Evolutionary conservation across 306 rosid species (phyloP).

Genomic region (Styphnolobium japonicum): DNA sequence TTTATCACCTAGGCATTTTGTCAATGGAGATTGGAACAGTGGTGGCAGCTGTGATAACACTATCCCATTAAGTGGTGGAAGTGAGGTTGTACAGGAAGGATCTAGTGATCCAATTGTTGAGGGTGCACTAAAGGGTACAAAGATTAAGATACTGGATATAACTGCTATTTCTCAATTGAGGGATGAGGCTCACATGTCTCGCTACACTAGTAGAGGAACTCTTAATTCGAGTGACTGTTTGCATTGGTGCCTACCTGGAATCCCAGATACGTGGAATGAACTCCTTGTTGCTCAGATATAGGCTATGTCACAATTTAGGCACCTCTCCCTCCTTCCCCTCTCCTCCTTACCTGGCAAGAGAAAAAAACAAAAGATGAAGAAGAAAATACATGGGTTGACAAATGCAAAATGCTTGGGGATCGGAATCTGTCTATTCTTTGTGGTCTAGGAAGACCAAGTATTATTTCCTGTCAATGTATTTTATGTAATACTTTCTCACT

Average conservation of each 20-base stretch:
- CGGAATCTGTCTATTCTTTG: slow-evolving; percentile 13
- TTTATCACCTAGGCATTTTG: slow-evolving; percentile 81
- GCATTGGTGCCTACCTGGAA: slow-evolving; percentile 94
- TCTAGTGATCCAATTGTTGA: slow-evolving; percentile 59
- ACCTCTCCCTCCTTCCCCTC: background rate
- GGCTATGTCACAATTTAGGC: slow-evolving; percentile 4
- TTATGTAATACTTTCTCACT: background rate
- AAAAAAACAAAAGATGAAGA: no score
- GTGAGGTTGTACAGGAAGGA: slow-evolving; percentile 60
- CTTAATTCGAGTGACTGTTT: slow-evolving; percentile 70
- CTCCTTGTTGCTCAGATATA: slow-evolving; percentile 79
- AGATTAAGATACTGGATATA: slow-evolving; percentile 72
- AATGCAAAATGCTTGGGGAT: background rate
- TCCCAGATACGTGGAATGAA: slow-evolving; percentile 96
- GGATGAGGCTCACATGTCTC: slow-evolving; percentile 93
- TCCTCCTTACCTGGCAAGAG: background rate
- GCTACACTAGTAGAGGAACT: slow-evolving; percentile 56
- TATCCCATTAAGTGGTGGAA: slow-evolving; percentile 62
- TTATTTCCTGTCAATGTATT: background rate
- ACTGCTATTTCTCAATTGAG: slow-evolving; percentile 82
- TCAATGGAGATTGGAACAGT: slow-evolving; percentile 90
- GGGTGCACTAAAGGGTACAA: slow-evolving; percentile 76
- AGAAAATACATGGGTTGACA: background rate
- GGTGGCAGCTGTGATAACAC: slow-evolving; percentile 83
- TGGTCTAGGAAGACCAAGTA: slow-evolving; percentile 28